phyloP scores from a whole-genome alignment of 768 basidiomycete genomes.

The Termitomyces sp. region DNA sequence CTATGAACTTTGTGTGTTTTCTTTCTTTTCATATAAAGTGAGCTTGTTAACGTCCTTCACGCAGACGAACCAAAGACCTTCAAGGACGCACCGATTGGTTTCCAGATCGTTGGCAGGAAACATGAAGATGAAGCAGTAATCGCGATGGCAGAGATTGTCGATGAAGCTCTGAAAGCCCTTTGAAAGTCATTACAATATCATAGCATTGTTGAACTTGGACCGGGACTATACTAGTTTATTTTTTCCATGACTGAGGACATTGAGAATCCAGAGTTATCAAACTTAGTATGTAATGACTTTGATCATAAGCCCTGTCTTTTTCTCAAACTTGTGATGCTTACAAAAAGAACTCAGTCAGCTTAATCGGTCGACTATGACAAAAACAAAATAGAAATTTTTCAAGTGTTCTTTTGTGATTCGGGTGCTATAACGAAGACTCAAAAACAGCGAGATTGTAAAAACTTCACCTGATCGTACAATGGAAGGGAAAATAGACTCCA shows the following conservation, averaged over 20 bases:
- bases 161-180: slow-evolving; percentile 34
- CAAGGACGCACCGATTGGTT: slow-evolving; percentile 51
- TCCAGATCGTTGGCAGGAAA: slow-evolving; percentile 67
- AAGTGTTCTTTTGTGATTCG: no score
- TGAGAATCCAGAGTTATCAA: not conserved
- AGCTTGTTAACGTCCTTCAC: not conserved
- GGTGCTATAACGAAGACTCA: no score
- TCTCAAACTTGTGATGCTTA: no score
- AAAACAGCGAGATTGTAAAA: no score
- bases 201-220: not conserved
- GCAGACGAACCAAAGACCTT: slow-evolving; percentile 51
- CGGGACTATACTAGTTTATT: not conserved
- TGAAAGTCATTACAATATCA: not conserved
- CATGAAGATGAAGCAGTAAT: slow-evolving; percentile 76
- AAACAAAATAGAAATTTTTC: no score
- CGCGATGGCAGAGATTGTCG: slow-evolving; percentile 60
- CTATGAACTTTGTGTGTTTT: not conserved
- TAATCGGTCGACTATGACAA: no score
- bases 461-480: no score
- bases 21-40: slow-evolving; percentile 10
- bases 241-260: not conserved
- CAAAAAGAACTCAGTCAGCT: no score
- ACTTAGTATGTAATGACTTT: no score
- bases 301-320: no score
- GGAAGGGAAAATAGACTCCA: no score